Evolutionary conservation across 106 monocot species (phyloP), one percentile per base, ranked within the genome.

Genomic region (Platanthera zijinensis): DNA sequence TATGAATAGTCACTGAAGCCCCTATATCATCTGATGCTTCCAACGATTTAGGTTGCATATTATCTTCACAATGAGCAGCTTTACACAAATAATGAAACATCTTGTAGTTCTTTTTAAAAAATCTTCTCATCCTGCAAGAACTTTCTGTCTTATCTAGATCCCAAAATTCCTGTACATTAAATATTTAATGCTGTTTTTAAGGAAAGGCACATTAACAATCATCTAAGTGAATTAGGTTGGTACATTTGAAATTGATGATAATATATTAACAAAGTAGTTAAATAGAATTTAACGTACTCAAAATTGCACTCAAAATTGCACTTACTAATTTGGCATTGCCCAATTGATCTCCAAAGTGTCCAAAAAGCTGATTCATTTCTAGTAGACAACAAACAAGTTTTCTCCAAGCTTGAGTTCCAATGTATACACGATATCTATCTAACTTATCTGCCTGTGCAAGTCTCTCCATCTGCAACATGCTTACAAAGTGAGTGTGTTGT

Each of bases 101-200:
- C 61, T 79, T 88, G 68, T 90, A 94, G 57, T 90, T 87, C 66
- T 90, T 92, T 79, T 91, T 92, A 21, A 94, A 70, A 83, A 71
- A 92, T 83, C 91, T 86, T 90, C 99, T 89, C 94, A 99, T 99
- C 81, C 99, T 86, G 19, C 86, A 89, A 78, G 92, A 90, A 87
- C 86, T 85, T 80, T 94, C 92, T 22, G 80, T 84, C 53, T 85
- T 75, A 80, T 99, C 92, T 72, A 99, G 80, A 75, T 85, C 90
- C 97, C 94, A 94, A 71, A 92, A 92, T 48, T 84, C 74, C 99
- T 99, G 84, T 51, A 78, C 51, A 51, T 66, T 12, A 30, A 66
- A 66, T 19, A 12, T 12, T 66, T 30, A 66, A 66, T 66, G 66
- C 10, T 66, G 18, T 3, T 63, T 39, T 39, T 5, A 15, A 46